A percentile compares a stretch with the other conserved stretches of the same genome.
phyloP scores from a whole-genome alignment of 345 rosid species.

The Populus tremula region DNA sequence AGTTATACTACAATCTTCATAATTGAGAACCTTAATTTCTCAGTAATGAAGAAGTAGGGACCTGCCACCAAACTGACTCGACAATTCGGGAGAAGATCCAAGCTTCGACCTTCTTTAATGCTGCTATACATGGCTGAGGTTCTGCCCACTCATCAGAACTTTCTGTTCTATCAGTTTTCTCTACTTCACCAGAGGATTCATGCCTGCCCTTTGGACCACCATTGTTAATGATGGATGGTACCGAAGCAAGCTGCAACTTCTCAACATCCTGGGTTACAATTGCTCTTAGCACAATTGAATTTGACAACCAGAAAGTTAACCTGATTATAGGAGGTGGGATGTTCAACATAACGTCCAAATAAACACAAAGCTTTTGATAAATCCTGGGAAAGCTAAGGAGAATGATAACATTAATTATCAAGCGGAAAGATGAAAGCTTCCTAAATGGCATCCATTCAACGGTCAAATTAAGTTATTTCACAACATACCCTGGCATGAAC shows the following conservation, averaged over 20 bases:
- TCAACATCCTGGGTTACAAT: constrained; percentile 45
- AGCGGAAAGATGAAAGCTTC: background rate
- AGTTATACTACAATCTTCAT: background rate
- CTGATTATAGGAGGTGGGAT: constrained; percentile 36
- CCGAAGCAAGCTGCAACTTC: constrained; percentile 27
- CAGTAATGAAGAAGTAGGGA: constrained; percentile 21
- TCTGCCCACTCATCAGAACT: constrained; percentile 62
- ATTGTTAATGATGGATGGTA: constrained; percentile 1
- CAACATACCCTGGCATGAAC: background rate
- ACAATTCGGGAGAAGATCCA: constrained; percentile 87
- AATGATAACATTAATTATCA: background rate
- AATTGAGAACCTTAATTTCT: background rate
- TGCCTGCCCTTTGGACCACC: constrained; percentile 7
- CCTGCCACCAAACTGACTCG: constrained; percentile 99
- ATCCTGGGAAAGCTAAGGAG: background rate
- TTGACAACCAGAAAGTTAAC: constrained; percentile 92
- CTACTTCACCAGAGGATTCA: constrained; percentile 12
- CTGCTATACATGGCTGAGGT: constrained; percentile 48
- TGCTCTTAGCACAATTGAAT: constrained; percentile 72
- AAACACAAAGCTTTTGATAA: constrained; percentile 4
- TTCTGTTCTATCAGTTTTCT: constrained; percentile 8
- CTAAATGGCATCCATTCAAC: background rate
- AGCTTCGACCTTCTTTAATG: constrained; percentile 78
- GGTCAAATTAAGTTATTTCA: background rate
- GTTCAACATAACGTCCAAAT: background rate